Conservation (phyloP, 1,284 basidiomycete species). For the Ceratobasidium sp. region DNA sequence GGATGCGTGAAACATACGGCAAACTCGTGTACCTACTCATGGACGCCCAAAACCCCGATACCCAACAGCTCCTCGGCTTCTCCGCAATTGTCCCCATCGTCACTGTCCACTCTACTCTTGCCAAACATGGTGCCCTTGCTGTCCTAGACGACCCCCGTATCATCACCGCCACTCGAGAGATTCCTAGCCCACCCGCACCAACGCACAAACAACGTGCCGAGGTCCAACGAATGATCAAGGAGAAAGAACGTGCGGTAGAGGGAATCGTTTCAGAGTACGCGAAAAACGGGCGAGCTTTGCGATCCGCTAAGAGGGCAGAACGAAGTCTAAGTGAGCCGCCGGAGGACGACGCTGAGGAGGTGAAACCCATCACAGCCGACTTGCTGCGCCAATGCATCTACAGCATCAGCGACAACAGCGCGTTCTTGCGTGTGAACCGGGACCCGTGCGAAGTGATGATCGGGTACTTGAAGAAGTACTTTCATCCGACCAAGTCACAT, state of each 20-base stretch:
- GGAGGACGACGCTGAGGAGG: constrained; percentile 64
- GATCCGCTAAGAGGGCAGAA: not conserved
- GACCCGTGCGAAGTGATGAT: constrained; percentile 89
- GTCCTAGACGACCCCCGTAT: constrained; percentile 80
- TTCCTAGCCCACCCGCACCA: constrained; percentile 62
- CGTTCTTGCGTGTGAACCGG: constrained; percentile 82
- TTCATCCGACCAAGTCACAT: constrained; percentile 77
- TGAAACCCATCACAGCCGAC: constrained; percentile 38
- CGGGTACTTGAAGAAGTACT: constrained; percentile 75
- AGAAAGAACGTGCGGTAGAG: constrained; percentile 85
- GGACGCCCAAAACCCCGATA: constrained; percentile 83
- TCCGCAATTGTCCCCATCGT: constrained; percentile 79
- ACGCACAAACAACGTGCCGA: constrained; percentile 78
- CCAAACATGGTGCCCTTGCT: constrained; percentile 71
- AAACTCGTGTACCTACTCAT: constrained; percentile 80
- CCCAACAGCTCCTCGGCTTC: constrained; percentile 80
- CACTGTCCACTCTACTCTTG: constrained; percentile 75
- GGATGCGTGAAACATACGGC: constrained; percentile 87
- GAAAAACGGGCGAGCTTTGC: constrained; percentile 51
- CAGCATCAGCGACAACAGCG: constrained; percentile 86
- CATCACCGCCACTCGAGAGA: constrained; percentile 78
- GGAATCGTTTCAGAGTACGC: constrained; percentile 74
- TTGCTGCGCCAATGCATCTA: constrained; percentile 77
- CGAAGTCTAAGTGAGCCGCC: not conserved
- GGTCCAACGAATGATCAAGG: constrained; percentile 81